These are phyloP conservation scores for Trichoderma koningii DNA, from an alignment of 2,329 filamentous ascomycete species.

Conservation along the genomic window DNA sequence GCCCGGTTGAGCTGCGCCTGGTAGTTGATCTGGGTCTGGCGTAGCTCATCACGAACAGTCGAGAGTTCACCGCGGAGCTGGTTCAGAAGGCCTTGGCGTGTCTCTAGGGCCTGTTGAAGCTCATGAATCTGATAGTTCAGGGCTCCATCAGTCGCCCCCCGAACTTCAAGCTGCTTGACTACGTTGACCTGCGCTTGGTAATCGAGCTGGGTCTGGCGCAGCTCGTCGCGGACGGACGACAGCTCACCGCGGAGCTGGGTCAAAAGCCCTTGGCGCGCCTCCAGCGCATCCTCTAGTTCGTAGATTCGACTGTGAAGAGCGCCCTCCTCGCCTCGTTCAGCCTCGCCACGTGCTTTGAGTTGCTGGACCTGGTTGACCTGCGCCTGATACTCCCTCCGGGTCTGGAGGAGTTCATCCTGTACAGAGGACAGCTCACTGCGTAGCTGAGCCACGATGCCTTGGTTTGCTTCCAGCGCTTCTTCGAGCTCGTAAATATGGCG, in stretches of 20 bases:
- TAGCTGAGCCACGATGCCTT: conserved; percentile 64
- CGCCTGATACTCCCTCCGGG: conserved; percentile 62
- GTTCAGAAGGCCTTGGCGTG: conserved; percentile 64
- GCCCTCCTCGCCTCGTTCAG: too few relatives aligned
- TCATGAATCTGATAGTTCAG: conserved; percentile 72
- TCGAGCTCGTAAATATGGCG: conserved; percentile 74
- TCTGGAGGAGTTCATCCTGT: conserved; percentile 68
- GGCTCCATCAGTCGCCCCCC: conserved; percentile 68
- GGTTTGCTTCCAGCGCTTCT: conserved; percentile 67
- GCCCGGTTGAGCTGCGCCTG: conserved; percentile 67
- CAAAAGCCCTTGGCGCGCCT: conserved; percentile 63
- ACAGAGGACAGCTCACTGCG: conserved; percentile 66
- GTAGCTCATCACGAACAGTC: conserved; percentile 67
- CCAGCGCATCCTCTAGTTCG: conserved; percentile 42
- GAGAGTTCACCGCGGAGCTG: conserved; percentile 67
- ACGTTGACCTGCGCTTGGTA: conserved; percentile 66
- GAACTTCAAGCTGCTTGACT: conserved; percentile 70
- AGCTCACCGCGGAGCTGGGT: conserved; percentile 68
- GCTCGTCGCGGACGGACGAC: conserved; percentile 65
- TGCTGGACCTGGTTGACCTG: conserved; percentile 73
- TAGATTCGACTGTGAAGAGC: too few relatives aligned
- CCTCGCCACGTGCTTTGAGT: conserved; percentile 59
- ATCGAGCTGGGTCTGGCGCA: conserved; percentile 67
- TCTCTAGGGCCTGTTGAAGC: conserved; percentile 69
- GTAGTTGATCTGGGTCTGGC: conserved; percentile 65